Percentiles rank a stretch among this genome's conserved stretches.
Evolutionary conservation across 371 early-diverging fungal genomes (phyloP).

Genomic region (Enterospora canceri): DNA sequence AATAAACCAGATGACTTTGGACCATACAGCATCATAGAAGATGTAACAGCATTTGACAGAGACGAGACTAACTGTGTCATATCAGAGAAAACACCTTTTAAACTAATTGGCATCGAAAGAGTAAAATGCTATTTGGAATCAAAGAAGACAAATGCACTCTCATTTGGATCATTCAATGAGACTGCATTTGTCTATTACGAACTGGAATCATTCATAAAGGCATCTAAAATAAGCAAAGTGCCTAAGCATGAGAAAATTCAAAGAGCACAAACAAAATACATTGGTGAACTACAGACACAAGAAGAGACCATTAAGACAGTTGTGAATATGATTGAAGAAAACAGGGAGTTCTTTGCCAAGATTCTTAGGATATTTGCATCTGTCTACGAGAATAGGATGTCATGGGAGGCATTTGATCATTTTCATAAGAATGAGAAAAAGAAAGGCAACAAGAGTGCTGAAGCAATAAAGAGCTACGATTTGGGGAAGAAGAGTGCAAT

Average conservation of each 20-base stretch:
- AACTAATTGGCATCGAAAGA: not conserved
- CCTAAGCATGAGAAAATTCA: slow-evolving; percentile 35
- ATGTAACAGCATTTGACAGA: not conserved
- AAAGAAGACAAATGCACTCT: slow-evolving; percentile 2
- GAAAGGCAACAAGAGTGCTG: slow-evolving; percentile 32
- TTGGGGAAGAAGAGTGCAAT: slow-evolving; percentile 45
- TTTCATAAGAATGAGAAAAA: slow-evolving; percentile 49
- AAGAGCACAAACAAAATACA: slow-evolving; percentile 43
- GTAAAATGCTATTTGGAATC: not conserved
- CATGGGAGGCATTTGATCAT: slow-evolving; percentile 51
- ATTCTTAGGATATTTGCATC: slow-evolving; percentile 36
- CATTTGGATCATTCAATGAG: slow-evolving; percentile 35
- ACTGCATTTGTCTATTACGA: slow-evolving; percentile 32
- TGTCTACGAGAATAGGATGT: slow-evolving; percentile 43
- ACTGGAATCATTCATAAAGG: not conserved
- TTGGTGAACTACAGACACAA: slow-evolving; percentile 33
- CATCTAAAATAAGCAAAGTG: slow-evolving; percentile 13
- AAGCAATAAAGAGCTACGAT: slow-evolving; percentile 43
- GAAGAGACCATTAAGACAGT: slow-evolving; percentile 7
- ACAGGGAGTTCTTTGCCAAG: slow-evolving; percentile 27
- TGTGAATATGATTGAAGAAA: slow-evolving; percentile 31
- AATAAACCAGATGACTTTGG: not conserved
- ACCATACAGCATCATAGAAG: not conserved
- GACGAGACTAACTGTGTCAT: not conserved
- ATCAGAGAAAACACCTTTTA: not conserved